Evolutionary conservation across 2,329 filamentous ascomycete species (phyloP).

Genomic region (Aspergillus versicolor): DNA sequence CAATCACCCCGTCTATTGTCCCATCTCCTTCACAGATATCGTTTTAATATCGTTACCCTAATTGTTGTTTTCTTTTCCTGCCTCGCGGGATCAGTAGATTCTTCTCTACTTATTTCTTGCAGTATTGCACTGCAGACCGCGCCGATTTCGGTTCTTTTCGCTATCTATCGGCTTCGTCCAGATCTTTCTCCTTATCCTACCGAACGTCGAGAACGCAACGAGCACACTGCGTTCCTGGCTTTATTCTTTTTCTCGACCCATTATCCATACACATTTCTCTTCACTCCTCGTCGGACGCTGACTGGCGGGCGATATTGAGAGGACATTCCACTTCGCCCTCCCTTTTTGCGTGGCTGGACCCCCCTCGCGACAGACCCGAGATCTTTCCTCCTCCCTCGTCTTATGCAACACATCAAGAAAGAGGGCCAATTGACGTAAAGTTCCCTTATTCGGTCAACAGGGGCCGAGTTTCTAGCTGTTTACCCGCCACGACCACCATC

Average conservation of each 20-base stretch:
- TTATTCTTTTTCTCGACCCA: neutral
- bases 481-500: constrained; percentile 55
- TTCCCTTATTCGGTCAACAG: constrained; percentile 31
- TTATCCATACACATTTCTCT: constrained; percentile 2
- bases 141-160: constrained; percentile 1
- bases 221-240: neutral
- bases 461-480: constrained; percentile 33
- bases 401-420: constrained; percentile 1
- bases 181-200: constrained; percentile 19
- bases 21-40: constrained; percentile 4
- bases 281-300: constrained; percentile 1
- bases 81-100: neutral
- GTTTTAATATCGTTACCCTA: neutral
- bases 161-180: constrained; percentile 13
- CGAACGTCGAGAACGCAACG: constrained; percentile 1
- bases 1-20: constrained; percentile 11
- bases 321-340: constrained; percentile 20
- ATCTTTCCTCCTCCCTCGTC: constrained; percentile 4
- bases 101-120: neutral
- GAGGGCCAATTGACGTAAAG: constrained; percentile 1
- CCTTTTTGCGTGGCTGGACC: constrained; percentile 25
- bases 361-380: constrained; percentile 14
- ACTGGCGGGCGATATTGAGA: constrained; percentile 11
- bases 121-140: neutral
- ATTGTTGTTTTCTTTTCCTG: neutral